Evolutionary conservation across 2,329 filamentous ascomycete species (phyloP).

Genomic region (Fusarium nurragi): DNA sequence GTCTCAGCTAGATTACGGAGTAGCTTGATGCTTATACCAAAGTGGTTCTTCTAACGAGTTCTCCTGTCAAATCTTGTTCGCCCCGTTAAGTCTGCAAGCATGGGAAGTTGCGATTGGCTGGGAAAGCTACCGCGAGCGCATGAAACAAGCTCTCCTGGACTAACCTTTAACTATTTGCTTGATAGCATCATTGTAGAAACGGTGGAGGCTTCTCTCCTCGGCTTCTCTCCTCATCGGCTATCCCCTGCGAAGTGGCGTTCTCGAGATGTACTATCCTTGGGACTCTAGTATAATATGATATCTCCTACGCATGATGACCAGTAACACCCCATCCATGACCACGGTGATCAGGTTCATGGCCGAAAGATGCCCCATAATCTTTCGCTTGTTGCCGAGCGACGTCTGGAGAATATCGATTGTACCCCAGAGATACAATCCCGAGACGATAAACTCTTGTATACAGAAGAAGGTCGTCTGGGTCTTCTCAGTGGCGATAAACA

Average conservation of each 20-base stretch:
- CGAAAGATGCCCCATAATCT: constrained; percentile 27
- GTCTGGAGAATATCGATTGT: constrained; percentile 14
- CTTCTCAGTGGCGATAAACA: constrained; percentile 16
- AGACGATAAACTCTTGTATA: constrained; percentile 19
- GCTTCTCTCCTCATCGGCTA: not conserved
- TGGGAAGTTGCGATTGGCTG: not conserved
- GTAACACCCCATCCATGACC: constrained; percentile 28
- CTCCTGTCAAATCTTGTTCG: constrained; percentile 6
- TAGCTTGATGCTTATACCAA: not conserved
- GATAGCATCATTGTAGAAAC: constrained; percentile 13
- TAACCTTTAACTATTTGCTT: constrained; percentile 25
- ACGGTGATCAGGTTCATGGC: constrained; percentile 28
- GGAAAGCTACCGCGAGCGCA: not conserved
- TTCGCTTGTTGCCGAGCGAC: constrained; percentile 20
- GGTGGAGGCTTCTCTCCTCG: too few relatives aligned
- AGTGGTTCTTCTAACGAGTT: not conserved
- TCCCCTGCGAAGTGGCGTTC: not conserved
- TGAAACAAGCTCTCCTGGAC: not conserved
- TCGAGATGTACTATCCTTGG: constrained; percentile 4
- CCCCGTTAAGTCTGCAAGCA: not conserved
- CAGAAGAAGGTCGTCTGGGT: constrained; percentile 21
- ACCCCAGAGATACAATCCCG: constrained; percentile 11
- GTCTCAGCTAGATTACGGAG: constrained; percentile 16
- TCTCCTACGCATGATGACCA: constrained; percentile 21
- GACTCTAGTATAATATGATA: not conserved